phyloP scores from a whole-genome alignment of 305 asterid species.

The Solanum chacoense region DNA sequence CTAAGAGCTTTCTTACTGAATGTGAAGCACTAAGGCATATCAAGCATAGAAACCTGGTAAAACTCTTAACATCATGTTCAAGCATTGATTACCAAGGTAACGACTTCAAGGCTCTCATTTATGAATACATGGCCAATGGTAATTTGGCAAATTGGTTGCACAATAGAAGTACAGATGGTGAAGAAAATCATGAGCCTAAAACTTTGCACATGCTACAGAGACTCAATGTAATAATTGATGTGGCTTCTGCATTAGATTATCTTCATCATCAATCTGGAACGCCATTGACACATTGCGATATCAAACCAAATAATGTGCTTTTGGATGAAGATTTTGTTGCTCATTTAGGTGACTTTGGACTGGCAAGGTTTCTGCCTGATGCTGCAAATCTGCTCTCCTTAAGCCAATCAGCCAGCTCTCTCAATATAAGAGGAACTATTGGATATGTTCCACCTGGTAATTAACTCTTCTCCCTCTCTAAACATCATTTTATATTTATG shows the following conservation, averaged over 20 bases:
- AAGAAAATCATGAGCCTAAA: neutral
- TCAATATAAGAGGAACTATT: conserved; percentile 9
- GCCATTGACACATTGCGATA: conserved; percentile 10
- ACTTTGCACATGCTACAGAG: neutral
- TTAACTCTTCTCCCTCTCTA: neutral
- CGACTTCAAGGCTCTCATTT: conserved; percentile 17
- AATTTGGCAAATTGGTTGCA: conserved; percentile 12
- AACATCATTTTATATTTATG: neutral
- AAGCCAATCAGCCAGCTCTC: neutral
- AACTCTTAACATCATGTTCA: conserved; percentile 15
- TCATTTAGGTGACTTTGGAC: conserved; percentile 18
- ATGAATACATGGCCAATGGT: conserved; percentile 12
- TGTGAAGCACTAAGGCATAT: conserved; percentile 13
- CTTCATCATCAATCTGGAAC: conserved; percentile 10
- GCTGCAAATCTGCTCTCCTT: neutral
- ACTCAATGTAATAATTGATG: conserved; percentile 2
- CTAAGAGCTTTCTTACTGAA: conserved; percentile 13
- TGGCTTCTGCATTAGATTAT: conserved; percentile 11
- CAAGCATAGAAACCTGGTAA: conserved; percentile 15
- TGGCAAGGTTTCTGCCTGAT: conserved; percentile 6
- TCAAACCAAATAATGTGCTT: conserved; percentile 20
- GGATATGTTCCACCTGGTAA: conserved; percentile 17
- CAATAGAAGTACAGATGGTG: neutral
- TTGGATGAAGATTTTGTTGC: conserved; percentile 11
- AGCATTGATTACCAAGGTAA: conserved; percentile 10